Percentiles rank a stretch among this genome's conserved stretches.
These are phyloP conservation scores for Venturia pyrina DNA, from an alignment of 2,329 filamentous ascomycete genomes.

Conservation along the genomic window DNA sequence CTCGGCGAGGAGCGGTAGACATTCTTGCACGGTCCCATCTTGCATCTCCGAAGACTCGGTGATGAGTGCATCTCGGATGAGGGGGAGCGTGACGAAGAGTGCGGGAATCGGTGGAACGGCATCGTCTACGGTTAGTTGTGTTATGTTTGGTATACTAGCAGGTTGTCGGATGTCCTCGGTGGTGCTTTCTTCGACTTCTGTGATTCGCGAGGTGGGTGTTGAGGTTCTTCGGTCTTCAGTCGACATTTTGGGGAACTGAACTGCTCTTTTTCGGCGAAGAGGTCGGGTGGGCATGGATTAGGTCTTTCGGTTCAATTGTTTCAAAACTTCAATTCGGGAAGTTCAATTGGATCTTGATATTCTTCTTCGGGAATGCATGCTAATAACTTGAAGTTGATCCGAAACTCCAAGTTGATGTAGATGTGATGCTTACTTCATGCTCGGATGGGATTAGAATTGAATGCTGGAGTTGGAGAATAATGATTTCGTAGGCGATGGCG, in stretches of 20 bases:
- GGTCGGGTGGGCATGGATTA: slow-evolving; percentile 7
- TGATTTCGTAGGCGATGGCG: no score
- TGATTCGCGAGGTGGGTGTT: background rate
- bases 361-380: background rate
- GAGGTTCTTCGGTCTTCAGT: background rate
- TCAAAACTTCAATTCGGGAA: background rate
- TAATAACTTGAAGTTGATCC: background rate
- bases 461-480: no score
- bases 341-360: background rate
- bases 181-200: slow-evolving; percentile 1
- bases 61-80: slow-evolving; percentile 8
- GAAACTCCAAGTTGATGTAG: no score
- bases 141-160: background rate
- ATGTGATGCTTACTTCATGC: no score
- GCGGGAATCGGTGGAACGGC: background rate
- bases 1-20: slow-evolving; percentile 54
- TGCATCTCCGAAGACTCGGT: slow-evolving; percentile 62
- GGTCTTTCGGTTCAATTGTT: background rate
- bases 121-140: background rate
- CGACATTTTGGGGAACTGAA: slow-evolving; percentile 10
- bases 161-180: background rate
- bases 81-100: slow-evolving; percentile 5
- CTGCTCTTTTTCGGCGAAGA: slow-evolving; percentile 6
- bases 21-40: slow-evolving; percentile 56
- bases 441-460: no score